Evolutionary conservation across 75 land plant genomes (phyloP).

Genomic region (Gnetum montanum): DNA sequence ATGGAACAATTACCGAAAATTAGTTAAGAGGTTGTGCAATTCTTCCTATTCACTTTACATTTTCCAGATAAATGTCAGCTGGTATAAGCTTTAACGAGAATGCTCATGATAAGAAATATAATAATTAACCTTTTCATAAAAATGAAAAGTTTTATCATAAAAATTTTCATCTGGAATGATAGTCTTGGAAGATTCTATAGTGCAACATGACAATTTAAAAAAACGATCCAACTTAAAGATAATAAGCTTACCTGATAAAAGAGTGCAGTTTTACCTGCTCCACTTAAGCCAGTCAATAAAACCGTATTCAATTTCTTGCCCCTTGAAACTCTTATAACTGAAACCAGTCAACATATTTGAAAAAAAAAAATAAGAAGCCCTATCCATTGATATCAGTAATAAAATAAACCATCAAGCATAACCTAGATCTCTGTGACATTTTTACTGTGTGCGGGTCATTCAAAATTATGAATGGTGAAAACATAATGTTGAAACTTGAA

Average conservation of each 20-base stretch:
- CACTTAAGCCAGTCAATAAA: constrained; percentile 72
- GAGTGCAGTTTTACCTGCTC: constrained; percentile 86
- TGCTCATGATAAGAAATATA: neutral
- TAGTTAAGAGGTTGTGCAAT: too few species aligned
- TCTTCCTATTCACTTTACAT: too few species aligned
- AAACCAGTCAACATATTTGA: too few species aligned
- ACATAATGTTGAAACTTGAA: too few species aligned
- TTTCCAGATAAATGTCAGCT: too few species aligned
- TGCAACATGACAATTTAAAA: neutral
- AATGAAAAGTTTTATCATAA: neutral
- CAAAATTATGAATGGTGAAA: too few species aligned
- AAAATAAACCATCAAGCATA: too few species aligned
- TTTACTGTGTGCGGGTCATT: too few species aligned
- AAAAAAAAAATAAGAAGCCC: neutral
- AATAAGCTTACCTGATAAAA: constrained; percentile 70
- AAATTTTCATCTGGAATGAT: neutral
- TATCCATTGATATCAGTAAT: neutral
- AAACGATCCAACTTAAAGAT: neutral
- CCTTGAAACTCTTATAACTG: constrained; percentile 47
- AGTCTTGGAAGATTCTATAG: too few species aligned
- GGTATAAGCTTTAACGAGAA: neutral
- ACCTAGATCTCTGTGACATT: too few species aligned
- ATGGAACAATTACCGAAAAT: too few species aligned
- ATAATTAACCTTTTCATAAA: neutral
- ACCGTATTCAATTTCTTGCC: constrained; percentile 59